Base-by-base conservation (phyloP, 1,139 yeast species). In the Zygosaccharomyces pseudobailii region DNA sequence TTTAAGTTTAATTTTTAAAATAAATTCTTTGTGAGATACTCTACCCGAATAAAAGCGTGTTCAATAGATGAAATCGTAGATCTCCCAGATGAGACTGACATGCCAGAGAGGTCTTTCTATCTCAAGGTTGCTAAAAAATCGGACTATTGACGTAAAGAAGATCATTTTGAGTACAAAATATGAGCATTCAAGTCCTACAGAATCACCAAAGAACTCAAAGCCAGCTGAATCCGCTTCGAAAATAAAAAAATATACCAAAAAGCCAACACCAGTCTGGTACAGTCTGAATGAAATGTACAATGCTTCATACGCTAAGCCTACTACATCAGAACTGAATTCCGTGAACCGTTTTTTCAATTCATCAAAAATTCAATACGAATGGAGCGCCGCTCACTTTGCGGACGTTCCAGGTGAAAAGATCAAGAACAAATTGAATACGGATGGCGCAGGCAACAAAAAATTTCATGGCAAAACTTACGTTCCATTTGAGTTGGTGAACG, bases 361-460 rank as follows among this genome's bases (percentile, higher is more conserved):
- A 1, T 68, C 79, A 3, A 67, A 68, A 22, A 71, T 76, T 4
- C 59, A 64, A 17, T 68, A 79, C 38, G 86, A 82, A 53, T 84
- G 89, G 88, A 75, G 84, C 8, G 69, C 76, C 21, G 75, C 73
- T 5, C 63, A 70, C 9, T 80, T 75, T 52, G 54, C 67, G 7
- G 76, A 78, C 23, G 77, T 84, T 8, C 88, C 88, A 0, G 84
- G 81, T 42, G 79, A 81, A 40, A 71, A 70, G 48, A 71, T 71
- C 36, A 66, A 72, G 42, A 53, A 61, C 2, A 58, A 68, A 62
- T 48, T 38, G 13, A 30, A 30, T 17, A 20, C 34, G 4, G 23
- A 49, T 57, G 40, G 52, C 47, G 7, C 44, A 43, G 22, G 47
- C 46, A 28, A 22, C 23, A 49, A 49, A 40, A 49, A 42, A 42